phyloP scores from a whole-genome alignment of 2,329 filamentous ascomycete species.

The Aspergillus ustus region DNA sequence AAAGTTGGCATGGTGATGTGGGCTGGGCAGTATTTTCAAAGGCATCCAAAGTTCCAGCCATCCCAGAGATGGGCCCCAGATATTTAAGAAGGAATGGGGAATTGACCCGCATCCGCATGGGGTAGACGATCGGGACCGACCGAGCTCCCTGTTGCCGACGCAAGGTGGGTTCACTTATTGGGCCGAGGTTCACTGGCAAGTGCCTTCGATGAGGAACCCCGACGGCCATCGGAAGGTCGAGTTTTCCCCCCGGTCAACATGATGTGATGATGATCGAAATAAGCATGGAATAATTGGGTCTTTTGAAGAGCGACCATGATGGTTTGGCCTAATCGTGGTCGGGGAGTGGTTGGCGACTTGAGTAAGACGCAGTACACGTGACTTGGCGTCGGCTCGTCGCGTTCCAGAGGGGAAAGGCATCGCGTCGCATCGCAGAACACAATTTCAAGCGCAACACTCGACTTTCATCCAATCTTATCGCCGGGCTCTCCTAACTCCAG shows the following conservation, averaged over 20 bases:
- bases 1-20: constrained; percentile 52
- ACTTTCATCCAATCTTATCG: background rate
- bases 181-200: constrained; percentile 19
- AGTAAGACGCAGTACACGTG: constrained; percentile 27
- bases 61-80: background rate
- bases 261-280: background rate
- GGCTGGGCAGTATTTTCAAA: background rate
- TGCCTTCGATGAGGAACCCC: background rate
- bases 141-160: constrained; percentile 13
- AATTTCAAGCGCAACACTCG: background rate
- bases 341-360: background rate
- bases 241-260: background rate
- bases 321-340: background rate
- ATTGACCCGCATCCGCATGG: constrained; percentile 3
- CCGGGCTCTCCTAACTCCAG: background rate
- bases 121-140: constrained; percentile 11
- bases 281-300: background rate
- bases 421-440: constrained; percentile 19
- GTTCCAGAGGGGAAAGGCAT: constrained; percentile 22
- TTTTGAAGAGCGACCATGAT: background rate
- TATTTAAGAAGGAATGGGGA: constrained; percentile 9
- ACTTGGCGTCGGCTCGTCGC: constrained; percentile 30
- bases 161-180: background rate
- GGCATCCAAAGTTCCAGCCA: background rate
- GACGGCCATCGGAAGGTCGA: background rate